These are phyloP conservation scores for Neopestalotiopsis rosae DNA, from an alignment of 2,329 filamentous ascomycete genomes.

Conservation along the genomic window DNA sequence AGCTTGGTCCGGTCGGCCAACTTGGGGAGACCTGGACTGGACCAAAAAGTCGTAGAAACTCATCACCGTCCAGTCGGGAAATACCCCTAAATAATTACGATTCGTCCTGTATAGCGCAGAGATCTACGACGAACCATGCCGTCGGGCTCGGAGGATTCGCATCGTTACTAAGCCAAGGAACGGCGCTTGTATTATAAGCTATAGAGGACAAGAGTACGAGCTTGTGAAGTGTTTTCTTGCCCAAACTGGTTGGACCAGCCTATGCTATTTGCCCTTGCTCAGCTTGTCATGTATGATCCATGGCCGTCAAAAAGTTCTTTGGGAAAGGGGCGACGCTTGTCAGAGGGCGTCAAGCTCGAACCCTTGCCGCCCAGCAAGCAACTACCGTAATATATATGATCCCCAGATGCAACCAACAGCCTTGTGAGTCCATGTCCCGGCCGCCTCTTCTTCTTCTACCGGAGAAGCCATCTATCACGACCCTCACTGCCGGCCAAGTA, in stretches of 20 bases:
- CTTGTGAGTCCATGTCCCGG: not conserved
- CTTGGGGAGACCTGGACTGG: not conserved
- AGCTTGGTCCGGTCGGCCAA: not conserved
- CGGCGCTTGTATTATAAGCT: not conserved
- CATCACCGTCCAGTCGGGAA: not conserved
- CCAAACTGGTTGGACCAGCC: not conserved
- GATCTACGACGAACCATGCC: not conserved
- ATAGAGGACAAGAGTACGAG: not conserved
- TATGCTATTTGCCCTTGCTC: slow-evolving; percentile 1
- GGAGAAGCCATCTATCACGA: not conserved
- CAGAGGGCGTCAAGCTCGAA: not conserved
- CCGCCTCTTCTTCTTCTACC: not conserved
- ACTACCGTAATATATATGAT: not conserved
- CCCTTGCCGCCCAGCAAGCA: not conserved
- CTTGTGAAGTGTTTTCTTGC: not conserved
- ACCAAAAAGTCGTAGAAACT: not conserved
- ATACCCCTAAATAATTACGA: not conserved
- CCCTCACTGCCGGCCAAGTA: not conserved
- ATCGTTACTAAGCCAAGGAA: slow-evolving; percentile 8
- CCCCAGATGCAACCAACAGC: not conserved
- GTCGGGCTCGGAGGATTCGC: not conserved
- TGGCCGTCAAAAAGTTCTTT: not conserved
- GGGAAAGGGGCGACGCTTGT: not conserved
- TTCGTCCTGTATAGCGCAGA: not conserved
- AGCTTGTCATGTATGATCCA: slow-evolving; percentile 2